These are phyloP conservation scores for Termitomyces titanicus DNA, from an alignment of 768 basidiomycete genomes.

Conservation along the genomic window DNA sequence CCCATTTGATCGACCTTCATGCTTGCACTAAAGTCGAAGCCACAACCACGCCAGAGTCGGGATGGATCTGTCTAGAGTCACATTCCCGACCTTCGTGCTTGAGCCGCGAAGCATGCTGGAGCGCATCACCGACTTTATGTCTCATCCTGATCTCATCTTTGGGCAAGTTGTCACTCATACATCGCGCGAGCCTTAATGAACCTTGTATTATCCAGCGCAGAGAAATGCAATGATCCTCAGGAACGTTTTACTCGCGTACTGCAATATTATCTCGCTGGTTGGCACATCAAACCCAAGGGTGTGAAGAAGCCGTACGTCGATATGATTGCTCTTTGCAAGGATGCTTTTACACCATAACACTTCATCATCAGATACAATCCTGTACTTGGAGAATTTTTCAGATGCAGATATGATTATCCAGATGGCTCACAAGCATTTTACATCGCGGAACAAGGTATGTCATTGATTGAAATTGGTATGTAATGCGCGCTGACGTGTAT, in stretches of 20 bases:
- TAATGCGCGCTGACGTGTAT: not conserved
- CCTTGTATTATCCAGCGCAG: constrained; percentile 50
- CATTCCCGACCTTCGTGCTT: constrained; percentile 91
- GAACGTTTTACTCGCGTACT: constrained; percentile 90
- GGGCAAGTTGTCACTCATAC: constrained; percentile 51
- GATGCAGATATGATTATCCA: constrained; percentile 89
- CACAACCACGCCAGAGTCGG: constrained; percentile 60
- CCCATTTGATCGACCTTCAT: constrained; percentile 1
- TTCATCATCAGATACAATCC: constrained; percentile 78
- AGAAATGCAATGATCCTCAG: constrained; percentile 74
- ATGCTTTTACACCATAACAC: constrained; percentile 3
- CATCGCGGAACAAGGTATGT: constrained; percentile 88
- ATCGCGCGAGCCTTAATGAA: not conserved
- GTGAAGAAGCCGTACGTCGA: constrained; percentile 94
- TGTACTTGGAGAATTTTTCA: constrained; percentile 95
- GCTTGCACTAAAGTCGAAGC: not conserved
- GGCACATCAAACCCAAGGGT: constrained; percentile 99
- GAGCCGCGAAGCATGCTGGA: constrained; percentile 98
- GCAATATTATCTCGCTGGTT: constrained; percentile 95
- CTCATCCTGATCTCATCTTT: constrained; percentile 96
- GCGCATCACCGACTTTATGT: constrained; percentile 99
- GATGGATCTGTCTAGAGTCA: constrained; percentile 95
- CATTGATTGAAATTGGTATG: not conserved
- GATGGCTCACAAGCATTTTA: constrained; percentile 92
- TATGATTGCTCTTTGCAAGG: not conserved